Evolutionary conservation across 176 grass and related monocot species (phyloP).

Genomic region (Eremochloa ophiuroides): DNA sequence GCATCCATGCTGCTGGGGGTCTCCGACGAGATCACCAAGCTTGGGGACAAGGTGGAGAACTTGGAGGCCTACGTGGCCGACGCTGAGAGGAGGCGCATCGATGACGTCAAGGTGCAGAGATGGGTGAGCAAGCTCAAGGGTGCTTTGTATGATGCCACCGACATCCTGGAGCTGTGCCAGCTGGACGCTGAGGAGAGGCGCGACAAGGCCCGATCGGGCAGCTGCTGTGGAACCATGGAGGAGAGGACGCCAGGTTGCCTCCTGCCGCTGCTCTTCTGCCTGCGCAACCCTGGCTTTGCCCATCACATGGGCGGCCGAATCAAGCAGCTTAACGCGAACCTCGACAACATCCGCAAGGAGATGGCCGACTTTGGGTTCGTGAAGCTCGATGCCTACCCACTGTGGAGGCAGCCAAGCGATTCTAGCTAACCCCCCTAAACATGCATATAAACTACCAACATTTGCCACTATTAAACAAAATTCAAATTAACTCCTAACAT

Average conservation of each 20-base stretch:
- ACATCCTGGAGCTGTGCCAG: neutral
- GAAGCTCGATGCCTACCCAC: too few species aligned
- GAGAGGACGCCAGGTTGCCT: neutral
- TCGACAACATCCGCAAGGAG: too few species aligned
- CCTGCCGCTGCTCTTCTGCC: neutral
- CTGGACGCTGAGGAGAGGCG: neutral
- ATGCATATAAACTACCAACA: too few species aligned
- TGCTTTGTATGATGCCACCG: neutral
- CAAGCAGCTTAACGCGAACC: too few species aligned
- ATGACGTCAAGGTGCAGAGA: neutral
- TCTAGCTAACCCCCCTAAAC: too few species aligned
- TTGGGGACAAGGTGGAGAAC: neutral
- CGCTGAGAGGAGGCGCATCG: neutral
- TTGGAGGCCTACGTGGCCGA: neutral
- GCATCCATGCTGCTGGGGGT: too few species aligned
- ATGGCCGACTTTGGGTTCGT: too few species aligned
- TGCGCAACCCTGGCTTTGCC: neutral
- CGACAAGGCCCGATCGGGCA: neutral
- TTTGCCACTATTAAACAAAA: too few species aligned
- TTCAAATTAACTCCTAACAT: too few species aligned
- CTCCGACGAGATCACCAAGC: too few species aligned
- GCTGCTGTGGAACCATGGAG: neutral
- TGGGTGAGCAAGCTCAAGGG: neutral
- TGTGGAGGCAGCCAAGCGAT: too few species aligned
- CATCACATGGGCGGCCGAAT: too few species aligned